Conservation (phyloP, 768 basidiomycete genomes). For the Suillus alpinus region DNA sequence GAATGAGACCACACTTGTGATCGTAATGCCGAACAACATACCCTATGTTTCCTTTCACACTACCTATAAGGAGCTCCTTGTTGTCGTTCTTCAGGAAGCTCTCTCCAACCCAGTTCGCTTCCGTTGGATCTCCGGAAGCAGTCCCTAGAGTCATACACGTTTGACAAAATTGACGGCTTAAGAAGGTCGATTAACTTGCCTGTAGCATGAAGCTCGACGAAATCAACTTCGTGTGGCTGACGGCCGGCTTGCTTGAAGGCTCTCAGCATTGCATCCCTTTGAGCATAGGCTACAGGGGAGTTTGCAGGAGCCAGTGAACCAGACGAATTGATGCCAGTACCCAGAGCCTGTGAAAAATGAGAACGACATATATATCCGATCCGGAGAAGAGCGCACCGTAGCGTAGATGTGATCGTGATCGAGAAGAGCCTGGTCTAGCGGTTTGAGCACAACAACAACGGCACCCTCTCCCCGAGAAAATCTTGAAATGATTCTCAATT, state of each 20-base stretch:
- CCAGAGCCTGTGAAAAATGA: constrained; percentile 31
- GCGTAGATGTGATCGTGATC: constrained; percentile 43
- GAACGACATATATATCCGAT: not conserved
- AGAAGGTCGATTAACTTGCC: constrained; percentile 18
- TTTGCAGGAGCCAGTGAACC: constrained; percentile 36
- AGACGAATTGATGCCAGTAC: constrained; percentile 37
- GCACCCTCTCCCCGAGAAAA: constrained; percentile 40
- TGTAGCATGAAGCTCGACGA: constrained; percentile 50
- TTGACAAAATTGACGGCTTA: no score
- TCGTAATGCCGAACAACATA: constrained; percentile 14
- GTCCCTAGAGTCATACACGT: constrained; percentile 27
- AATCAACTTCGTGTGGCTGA: constrained; percentile 41
- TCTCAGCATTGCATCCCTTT: constrained; percentile 34
- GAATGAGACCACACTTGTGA: constrained; percentile 27
- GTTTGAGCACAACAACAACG: constrained; percentile 39
- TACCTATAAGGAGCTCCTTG: constrained; percentile 36
- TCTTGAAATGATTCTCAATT: constrained; percentile 15
- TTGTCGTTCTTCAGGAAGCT: constrained; percentile 26
- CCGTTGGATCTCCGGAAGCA: constrained; percentile 46
- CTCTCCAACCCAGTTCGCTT: constrained; percentile 47
- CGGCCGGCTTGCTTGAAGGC: constrained; percentile 34
- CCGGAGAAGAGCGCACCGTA: constrained; percentile 24
- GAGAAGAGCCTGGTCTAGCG: constrained; percentile 33
- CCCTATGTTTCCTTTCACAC: constrained; percentile 48
- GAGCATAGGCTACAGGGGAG: constrained; percentile 37